These are phyloP conservation scores for Trichoderma citrinoviride DNA, from an alignment of 2,329 filamentous ascomycete genomes.

Conservation along the genomic window DNA sequence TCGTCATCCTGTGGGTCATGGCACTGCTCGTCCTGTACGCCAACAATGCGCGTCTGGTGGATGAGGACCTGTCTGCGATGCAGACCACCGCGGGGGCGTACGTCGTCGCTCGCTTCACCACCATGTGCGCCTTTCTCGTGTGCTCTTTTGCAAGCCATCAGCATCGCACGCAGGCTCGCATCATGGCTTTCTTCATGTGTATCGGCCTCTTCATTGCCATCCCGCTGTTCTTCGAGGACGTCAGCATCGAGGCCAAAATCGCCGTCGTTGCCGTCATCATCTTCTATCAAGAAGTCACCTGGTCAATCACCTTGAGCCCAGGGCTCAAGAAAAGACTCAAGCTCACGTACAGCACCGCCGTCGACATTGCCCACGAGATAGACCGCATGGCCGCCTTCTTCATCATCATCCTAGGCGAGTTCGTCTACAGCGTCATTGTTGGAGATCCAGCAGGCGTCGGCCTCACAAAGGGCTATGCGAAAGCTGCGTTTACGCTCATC, in stretches of 20 bases:
- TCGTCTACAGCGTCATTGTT: conserved; percentile 48
- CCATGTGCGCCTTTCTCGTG: conserved; percentile 40
- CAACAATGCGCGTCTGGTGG: conserved; percentile 46
- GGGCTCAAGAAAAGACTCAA: conserved; percentile 43
- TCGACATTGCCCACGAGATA: conserved; percentile 49
- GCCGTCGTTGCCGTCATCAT: conserved; percentile 43
- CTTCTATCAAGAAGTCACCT: conserved; percentile 42
- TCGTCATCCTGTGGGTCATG: conserved; percentile 52
- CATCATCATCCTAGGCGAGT: conserved; percentile 52
- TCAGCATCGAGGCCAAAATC: conserved; percentile 43
- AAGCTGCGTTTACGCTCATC: conserved; percentile 48
- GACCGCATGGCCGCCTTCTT: conserved; percentile 51
- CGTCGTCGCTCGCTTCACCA: conserved; percentile 43
- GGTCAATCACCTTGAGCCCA: conserved; percentile 45
- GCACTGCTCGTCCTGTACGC: conserved; percentile 47
- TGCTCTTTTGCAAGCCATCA: conserved; percentile 48
- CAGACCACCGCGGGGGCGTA: conserved; percentile 47
- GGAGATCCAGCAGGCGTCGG: conserved; percentile 46
- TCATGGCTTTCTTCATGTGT: conserved; percentile 43
- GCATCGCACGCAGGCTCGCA: conserved; percentile 45
- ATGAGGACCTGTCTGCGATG: conserved; percentile 44
- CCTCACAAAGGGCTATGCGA: conserved; percentile 42
- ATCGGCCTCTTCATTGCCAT: conserved; percentile 42
- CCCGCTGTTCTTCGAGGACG: conserved; percentile 43
- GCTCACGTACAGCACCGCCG: conserved; percentile 46